Evolutionary conservation across 495 filamentous ascomycete genomes (phyloP).

Genomic region (Neurospora discreta): DNA sequence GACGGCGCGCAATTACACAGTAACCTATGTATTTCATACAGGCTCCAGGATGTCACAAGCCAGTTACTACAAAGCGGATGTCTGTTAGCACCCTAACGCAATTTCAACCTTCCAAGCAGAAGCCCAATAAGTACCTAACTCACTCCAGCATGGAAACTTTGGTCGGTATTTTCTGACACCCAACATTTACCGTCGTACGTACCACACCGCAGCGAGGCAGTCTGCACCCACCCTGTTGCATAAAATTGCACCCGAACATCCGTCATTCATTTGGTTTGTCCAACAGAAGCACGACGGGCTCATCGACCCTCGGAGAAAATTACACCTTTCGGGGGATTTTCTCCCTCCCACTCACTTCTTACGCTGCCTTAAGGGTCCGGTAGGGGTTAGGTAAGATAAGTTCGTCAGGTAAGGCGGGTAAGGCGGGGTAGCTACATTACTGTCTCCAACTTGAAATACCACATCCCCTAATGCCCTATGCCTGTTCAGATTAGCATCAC

Average conservation of each 20-base stretch:
- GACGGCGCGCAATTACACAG: background rate
- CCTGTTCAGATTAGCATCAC: background rate
- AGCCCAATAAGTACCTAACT: background rate
- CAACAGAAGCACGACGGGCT: background rate
- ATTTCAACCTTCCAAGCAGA: too few species aligned
- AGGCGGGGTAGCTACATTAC: background rate
- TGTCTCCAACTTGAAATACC: background rate
- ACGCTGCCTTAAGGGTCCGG: background rate
- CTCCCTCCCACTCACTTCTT: background rate
- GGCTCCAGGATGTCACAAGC: background rate
- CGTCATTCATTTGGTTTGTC: background rate
- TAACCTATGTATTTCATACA: background rate
- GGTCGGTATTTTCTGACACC: background rate
- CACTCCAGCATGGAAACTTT: background rate
- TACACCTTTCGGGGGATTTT: background rate
- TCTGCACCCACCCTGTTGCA: background rate
- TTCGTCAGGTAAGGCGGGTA: background rate
- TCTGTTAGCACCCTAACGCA: background rate
- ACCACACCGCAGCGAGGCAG: background rate
- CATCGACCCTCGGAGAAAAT: background rate
- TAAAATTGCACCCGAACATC: background rate
- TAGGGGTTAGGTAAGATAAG: background rate
- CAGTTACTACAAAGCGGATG: background rate
- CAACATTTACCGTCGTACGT: background rate
- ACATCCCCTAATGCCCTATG: background rate